Percentiles rank a stretch among this genome's conserved stretches.
Conservation (phyloP, 495 filamentous ascomycete species). For the Pseudotulostoma volvatum region DNA sequence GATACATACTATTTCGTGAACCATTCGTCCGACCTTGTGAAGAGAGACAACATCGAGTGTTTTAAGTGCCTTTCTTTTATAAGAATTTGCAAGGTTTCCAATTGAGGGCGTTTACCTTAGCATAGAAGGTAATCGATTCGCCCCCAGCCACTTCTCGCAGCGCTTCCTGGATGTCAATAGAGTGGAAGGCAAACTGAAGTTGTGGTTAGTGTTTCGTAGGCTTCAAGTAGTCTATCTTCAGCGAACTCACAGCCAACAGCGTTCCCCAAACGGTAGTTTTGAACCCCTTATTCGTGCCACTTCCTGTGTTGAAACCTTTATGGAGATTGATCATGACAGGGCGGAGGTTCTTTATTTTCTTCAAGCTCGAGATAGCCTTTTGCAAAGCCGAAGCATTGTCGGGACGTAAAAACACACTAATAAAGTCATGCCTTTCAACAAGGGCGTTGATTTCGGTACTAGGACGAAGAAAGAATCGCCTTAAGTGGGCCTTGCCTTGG, state of each 20-base stretch:
- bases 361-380: constrained; percentile 45
- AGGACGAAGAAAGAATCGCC: constrained; percentile 74
- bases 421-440: constrained; percentile 53
- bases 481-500: constrained; percentile 60
- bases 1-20: constrained; percentile 41
- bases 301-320: constrained; percentile 54
- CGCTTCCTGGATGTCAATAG: constrained; percentile 50
- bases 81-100: constrained; percentile 7
- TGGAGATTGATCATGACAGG: constrained; percentile 51
- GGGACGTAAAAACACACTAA: constrained; percentile 49
- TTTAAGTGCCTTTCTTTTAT: constrained; percentile 18
- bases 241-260: constrained; percentile 31
- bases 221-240: constrained; percentile 15
- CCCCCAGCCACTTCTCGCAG: constrained; percentile 44
- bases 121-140: constrained; percentile 36
- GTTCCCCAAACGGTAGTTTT: constrained; percentile 56
- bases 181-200: constrained; percentile 44
- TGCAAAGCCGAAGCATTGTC: constrained; percentile 45
- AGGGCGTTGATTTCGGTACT: constrained; percentile 52
- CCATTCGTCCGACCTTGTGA: constrained; percentile 47
- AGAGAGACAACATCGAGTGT: constrained; percentile 37
- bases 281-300: constrained; percentile 39
- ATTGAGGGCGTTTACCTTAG: constrained; percentile 31
- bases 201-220: not conserved
- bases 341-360: constrained; percentile 65